A percentile compares a stretch with the other conserved stretches of the same genome.
These are phyloP conservation scores for Penicillium capsulatum DNA, from an alignment of 2,329 filamentous ascomycete genomes.

Conservation along the genomic window DNA sequence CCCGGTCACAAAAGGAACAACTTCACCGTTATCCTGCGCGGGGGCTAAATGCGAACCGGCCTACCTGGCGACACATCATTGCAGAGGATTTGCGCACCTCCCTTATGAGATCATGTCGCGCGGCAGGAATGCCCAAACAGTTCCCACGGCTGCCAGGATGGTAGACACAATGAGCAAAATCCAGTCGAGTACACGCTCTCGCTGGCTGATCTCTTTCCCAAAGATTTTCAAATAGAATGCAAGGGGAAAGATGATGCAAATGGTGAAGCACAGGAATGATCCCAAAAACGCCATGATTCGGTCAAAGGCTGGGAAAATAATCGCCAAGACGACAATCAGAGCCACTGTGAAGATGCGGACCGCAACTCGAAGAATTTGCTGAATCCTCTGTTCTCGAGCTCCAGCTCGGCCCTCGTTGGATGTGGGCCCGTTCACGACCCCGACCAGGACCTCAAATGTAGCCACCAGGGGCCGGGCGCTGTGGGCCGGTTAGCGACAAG, in stretches of 20 bases:
- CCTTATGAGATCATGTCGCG: conserved; percentile 63
- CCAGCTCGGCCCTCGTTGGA: conserved; percentile 26
- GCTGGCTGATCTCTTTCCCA: conserved; percentile 60
- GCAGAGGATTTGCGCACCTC: conserved; percentile 8
- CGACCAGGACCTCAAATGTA: conserved; percentile 75
- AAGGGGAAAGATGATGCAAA: conserved; percentile 86
- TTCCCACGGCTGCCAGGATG: conserved; percentile 69
- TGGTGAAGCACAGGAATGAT: conserved; percentile 83
- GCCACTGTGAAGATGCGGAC: conserved; percentile 65
- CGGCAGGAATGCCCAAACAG: conserved; percentile 82
- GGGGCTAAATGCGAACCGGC: conserved; percentile 12
- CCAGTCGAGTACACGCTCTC: conserved; percentile 65
- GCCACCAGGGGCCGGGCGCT: conserved; percentile 78
- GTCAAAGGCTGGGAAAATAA: conserved; percentile 74
- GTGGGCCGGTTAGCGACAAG: conserved; percentile 1
- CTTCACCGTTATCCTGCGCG: conserved; percentile 69
- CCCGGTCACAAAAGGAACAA: conserved; percentile 79
- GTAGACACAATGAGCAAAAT: conserved; percentile 65
- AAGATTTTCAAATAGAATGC: conserved; percentile 90
- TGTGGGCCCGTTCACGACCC: conserved; percentile 57
- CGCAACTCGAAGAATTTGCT: conserved; percentile 54
- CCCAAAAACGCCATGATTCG: conserved; percentile 89
- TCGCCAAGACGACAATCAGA: conserved; percentile 71
- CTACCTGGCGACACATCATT: not conserved
- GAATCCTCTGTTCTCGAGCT: conserved; percentile 44